Evolutionary conservation across 192 early-diverging fungal genomes (phyloP), one percentile per base, ranked within the genome.

Genomic region (Entophlyctis luteolus): DNA sequence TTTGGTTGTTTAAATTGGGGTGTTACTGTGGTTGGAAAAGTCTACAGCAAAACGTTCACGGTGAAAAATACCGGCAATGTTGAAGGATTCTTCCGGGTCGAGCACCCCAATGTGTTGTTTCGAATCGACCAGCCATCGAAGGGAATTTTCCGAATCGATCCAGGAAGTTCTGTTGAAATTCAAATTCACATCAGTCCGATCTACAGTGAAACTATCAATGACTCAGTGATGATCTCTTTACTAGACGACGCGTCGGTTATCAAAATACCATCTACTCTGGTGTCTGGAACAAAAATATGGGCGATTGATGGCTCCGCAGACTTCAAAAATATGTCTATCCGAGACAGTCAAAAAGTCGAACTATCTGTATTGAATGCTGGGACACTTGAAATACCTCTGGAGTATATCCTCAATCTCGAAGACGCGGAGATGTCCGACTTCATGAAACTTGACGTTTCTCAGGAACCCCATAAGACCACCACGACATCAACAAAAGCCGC

Each of bases 1-100:
- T 76, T 82, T 32, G 69, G 55, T 25, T 73, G 80, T 3, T 58
- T 84, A 4, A 78, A 82, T 57, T 84, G 74, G 73, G 83, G 80
- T 0, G 77, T 45, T 4, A 79, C 78, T 36, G 62, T 82, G 22
- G 78, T 82, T 12, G 80, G 80, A 16, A 49, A 76, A 5, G 32
- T 46, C 28, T 79, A 80, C 46, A 59, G 67, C 36, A 84, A 82
- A 48, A 62, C 48, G 10, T 54, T 84, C 27, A 47, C 71, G 2
- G 34, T 84, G 22, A 71, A 56, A 23, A 84, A 84, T 56, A 47
- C 77, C 23, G 83, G 83, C 0, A 82, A 77, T 52, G 71, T 82
- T 22, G 80, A 80, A 25, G 78, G 74, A 16, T 31, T 29, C 25
- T 53, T 84, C 36, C 74, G 79, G 27, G 22, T 84, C 1, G 28